Conservation (phyloP, 2,329 filamentous ascomycete species). For the Didymella pomorum region DNA sequence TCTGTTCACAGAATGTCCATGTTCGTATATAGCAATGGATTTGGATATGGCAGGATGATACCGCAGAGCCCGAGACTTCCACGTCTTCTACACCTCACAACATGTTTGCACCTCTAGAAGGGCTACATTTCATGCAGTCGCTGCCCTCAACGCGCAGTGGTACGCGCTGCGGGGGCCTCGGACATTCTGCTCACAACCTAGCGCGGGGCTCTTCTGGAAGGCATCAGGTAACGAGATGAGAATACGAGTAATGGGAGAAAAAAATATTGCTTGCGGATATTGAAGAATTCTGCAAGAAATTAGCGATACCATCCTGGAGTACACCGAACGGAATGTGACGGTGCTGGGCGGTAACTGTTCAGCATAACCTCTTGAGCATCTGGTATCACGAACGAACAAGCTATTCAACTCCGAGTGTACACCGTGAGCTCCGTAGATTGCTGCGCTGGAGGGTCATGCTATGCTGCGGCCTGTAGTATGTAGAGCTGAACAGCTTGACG, state of each 20-base stretch:
- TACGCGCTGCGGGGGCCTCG: constrained; percentile 16
- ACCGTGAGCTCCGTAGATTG: background rate
- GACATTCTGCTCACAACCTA: constrained; percentile 10
- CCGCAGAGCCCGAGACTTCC: background rate
- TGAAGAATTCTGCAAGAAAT: background rate
- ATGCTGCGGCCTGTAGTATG: background rate
- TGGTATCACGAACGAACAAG: background rate
- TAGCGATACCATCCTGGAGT: background rate
- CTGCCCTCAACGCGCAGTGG: background rate
- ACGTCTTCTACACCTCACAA: background rate
- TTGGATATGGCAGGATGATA: background rate
- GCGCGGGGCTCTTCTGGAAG: constrained; percentile 19
- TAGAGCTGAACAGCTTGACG: constrained; percentile 15
- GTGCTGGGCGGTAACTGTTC: background rate
- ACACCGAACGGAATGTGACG: background rate
- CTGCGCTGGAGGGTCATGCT: background rate
- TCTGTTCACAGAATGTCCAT: constrained; percentile 9
- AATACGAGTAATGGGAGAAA: constrained; percentile 12
- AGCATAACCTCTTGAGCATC: background rate
- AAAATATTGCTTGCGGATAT: background rate
- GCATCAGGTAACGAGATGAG: constrained; percentile 19
- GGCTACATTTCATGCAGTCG: background rate
- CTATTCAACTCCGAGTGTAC: background rate
- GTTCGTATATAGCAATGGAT: background rate
- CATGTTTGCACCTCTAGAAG: background rate